A percentile compares a stretch with the other conserved stretches of the same genome.
These are phyloP conservation scores for Volvox africanus DNA, from an alignment of 139 green algal genomes.

Conservation along the genomic window DNA sequence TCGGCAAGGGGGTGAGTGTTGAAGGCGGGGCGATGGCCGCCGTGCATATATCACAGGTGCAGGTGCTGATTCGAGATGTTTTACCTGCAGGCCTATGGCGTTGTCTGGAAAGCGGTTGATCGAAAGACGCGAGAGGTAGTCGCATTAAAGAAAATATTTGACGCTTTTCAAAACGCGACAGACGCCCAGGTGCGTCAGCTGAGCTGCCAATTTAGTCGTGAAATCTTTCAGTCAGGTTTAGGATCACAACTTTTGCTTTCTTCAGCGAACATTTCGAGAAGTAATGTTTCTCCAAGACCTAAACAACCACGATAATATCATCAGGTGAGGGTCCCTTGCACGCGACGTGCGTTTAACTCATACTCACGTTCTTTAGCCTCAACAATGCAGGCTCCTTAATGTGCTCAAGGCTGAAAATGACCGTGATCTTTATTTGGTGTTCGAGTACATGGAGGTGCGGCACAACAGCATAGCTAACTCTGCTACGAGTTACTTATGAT, in stretches of 20 bases:
- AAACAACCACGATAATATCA: constrained; percentile 95
- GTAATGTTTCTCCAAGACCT: constrained; percentile 99
- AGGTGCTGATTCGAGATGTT: background rate
- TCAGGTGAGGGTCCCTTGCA: constrained; percentile 67
- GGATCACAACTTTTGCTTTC: background rate
- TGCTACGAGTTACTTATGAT: no score
- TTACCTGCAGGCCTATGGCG: constrained; percentile 92
- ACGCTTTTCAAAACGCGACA: constrained; percentile 98
- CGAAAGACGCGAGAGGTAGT: constrained; percentile 88
- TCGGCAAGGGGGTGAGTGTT: constrained; percentile 89
- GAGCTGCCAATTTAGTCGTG: background rate
- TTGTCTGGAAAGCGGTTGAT: constrained; percentile 97
- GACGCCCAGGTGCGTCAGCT: constrained; percentile 89
- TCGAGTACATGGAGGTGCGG: constrained; percentile 95
- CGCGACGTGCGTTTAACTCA: background rate
- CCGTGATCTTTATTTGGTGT: constrained; percentile 96
- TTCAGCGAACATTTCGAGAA: constrained; percentile 96
- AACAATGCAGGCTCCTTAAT: constrained; percentile 86
- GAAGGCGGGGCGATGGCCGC: background rate
- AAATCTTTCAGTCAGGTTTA: background rate
- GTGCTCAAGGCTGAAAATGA: constrained; percentile 98
- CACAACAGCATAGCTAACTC: background rate
- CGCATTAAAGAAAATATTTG: constrained; percentile 99
- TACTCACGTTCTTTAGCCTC: background rate
- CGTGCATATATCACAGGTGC: background rate